Evolutionary conservation across 768 basidiomycete genomes (phyloP), one percentile per base, ranked within the genome.

Genomic region (Tulasnella sp.): DNA sequence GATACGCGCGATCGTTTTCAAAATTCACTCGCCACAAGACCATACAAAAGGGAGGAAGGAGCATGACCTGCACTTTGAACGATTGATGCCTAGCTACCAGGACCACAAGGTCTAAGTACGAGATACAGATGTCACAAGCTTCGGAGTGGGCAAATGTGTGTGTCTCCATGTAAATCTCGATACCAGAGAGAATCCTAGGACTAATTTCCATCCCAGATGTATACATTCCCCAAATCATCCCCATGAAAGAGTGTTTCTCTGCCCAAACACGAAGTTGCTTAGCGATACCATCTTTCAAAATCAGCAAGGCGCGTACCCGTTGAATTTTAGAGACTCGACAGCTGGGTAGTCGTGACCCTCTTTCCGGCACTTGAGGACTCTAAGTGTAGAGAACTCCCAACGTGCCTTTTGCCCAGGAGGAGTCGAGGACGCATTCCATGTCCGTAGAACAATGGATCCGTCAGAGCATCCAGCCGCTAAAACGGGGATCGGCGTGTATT

Each of bases 381-480:
- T 87, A 78, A 94, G 86, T 19, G 90, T 90, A 14, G 89, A 86
- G 85, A 97, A 92, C 82, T 92, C 88, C 94, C 94, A 96, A 74
- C 86, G 86, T 1, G 94, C 92, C 82, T 88, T 89, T 83, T 91
- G 88, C 0, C 89, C 92, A 77, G 88, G 86, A 0, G 89, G 90
- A 0, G 94, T 93, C 18, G 90, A 90, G 80, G 95, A 92, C 0
- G 93, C 89, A 21, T 90, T 93, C 93, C 96, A 96, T 0, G 95
- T 94, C 80, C 93, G 88, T n/a, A 98, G 86, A 0, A 90, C 90
- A 76, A 96, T 92, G 3, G 91, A 88, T 9, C 94, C 93, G 81
- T 94, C 93, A 0, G 90, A 87, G 7, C 91, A 89, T 3, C 94
- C 94, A 0, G 92, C 92, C 0, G 94, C 95, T n/a, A 98, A 88